Evolutionary conservation across 139 green algal species (phyloP).

Genomic region (Closterium sp.): DNA sequence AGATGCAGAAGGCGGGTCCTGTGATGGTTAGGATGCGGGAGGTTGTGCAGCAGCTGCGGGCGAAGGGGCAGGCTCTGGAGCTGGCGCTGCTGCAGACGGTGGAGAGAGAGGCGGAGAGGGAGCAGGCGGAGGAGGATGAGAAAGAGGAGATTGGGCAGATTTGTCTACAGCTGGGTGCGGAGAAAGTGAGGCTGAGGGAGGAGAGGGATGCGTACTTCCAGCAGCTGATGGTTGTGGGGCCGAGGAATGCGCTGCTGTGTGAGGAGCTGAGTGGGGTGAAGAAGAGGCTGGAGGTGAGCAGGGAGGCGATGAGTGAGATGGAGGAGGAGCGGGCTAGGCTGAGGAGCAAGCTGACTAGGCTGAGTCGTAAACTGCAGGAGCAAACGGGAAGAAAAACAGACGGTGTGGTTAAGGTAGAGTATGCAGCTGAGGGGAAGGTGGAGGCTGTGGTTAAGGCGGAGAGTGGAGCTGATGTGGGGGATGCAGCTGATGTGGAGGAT

Average conservation of each 20-base stretch:
- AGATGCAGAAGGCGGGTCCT: background rate
- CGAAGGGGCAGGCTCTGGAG: background rate
- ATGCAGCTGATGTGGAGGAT: background rate
- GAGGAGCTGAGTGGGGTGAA: background rate
- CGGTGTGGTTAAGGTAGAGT: background rate
- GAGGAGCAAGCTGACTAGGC: background rate
- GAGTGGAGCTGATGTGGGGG: too few relatives aligned
- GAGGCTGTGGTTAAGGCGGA: too few relatives aligned
- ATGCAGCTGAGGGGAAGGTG: background rate
- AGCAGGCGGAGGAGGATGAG: background rate
- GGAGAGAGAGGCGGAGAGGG: background rate
- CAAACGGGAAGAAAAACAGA: background rate
- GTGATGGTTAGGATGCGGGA: background rate
- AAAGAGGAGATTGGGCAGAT: background rate
- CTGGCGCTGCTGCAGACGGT: background rate
- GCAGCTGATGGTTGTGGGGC: background rate
- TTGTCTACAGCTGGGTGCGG: background rate
- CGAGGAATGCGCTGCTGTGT: background rate
- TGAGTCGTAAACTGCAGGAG: background rate
- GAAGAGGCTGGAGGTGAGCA: background rate
- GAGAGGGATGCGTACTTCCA: background rate
- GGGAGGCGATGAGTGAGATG: background rate
- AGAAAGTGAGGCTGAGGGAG: background rate
- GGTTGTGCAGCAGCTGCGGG: background rate
- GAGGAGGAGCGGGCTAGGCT: background rate